These are phyloP conservation scores for Chalaropsis thielavioides DNA, from an alignment of 2,329 filamentous ascomycete genomes.

Conservation along the genomic window DNA sequence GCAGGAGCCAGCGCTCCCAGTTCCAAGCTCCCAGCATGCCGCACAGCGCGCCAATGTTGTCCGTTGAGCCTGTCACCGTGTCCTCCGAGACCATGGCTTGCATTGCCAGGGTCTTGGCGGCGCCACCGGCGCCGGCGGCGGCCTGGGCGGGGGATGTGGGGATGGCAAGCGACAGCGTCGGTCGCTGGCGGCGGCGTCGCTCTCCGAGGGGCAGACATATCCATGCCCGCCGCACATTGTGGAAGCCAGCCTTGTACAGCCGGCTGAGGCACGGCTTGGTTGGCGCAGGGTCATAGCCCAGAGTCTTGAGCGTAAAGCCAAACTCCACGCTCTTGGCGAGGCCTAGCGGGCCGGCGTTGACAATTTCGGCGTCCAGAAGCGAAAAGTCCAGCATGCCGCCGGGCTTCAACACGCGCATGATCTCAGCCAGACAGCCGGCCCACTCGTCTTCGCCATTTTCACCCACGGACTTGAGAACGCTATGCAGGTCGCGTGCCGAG, in stretches of 20 bases:
- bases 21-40: constrained; percentile 75
- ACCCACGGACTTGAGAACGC: constrained; percentile 59
- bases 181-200: constrained; percentile 11
- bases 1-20: constrained; percentile 94
- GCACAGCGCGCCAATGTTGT: constrained; percentile 57
- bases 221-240: constrained; percentile 73
- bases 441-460: constrained; percentile 69
- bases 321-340: constrained; percentile 84
- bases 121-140: not conserved
- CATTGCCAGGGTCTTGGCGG: constrained; percentile 37
- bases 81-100: constrained; percentile 42
- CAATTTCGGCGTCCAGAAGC: constrained; percentile 77
- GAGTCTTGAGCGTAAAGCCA: constrained; percentile 71
- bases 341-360: constrained; percentile 65
- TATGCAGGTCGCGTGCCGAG: constrained; percentile 75
- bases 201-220: constrained; percentile 71
- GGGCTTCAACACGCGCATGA: constrained; percentile 80
- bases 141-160: not conserved
- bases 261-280: constrained; percentile 69
- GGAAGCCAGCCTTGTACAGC: constrained; percentile 61
- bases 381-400: constrained; percentile 87
- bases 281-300: constrained; percentile 76
- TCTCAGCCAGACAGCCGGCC: constrained; percentile 71
- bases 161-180: constrained; percentile 26
- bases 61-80: constrained; percentile 45